Evolutionary conservation across 495 filamentous ascomycete genomes (phyloP).

Genomic region (Chlorociboria aeruginascens): DNA sequence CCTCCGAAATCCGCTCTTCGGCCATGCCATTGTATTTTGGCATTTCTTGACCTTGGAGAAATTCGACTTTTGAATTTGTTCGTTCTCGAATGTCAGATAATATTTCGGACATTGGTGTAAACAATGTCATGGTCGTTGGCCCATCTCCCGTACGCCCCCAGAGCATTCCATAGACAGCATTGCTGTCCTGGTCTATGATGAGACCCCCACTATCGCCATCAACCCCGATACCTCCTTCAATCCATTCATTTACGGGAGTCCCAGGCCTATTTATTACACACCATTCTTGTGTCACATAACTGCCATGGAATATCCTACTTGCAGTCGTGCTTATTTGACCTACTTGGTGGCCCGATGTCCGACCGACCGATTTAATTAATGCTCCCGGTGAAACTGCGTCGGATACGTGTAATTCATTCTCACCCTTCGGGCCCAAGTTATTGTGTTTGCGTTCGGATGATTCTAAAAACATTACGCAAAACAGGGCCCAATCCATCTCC

Average conservation of each 20-base stretch:
- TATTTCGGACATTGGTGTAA: conserved; percentile 25
- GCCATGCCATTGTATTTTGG: background rate
- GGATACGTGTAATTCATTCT: background rate
- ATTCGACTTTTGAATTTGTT: background rate
- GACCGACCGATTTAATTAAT: background rate
- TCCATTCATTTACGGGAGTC: conserved; percentile 16
- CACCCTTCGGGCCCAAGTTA: too few species aligned
- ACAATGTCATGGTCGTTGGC: conserved; percentile 18
- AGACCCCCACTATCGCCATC: conserved; percentile 25
- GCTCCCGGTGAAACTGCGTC: background rate
- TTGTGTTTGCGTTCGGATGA: background rate
- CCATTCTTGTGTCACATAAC: conserved; percentile 1
- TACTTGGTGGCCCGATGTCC: background rate
- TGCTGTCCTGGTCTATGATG: conserved; percentile 21
- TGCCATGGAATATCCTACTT: conserved; percentile 1
- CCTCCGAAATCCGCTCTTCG: background rate
- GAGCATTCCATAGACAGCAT: conserved; percentile 24
- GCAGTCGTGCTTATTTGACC: background rate
- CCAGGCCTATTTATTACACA: background rate
- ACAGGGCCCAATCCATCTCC: conserved; percentile 2
- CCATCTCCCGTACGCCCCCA: conserved; percentile 25
- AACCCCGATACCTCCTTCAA: conserved; percentile 25
- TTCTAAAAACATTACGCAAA: background rate
- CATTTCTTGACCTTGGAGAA: background rate
- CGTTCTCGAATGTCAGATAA: conserved; percentile 22